A percentile compares a stretch with the other conserved stretches of the same genome.
Conservation (phyloP, 495 filamentous ascomycete species). For the Pseudomonodictys pantanalensis region DNA sequence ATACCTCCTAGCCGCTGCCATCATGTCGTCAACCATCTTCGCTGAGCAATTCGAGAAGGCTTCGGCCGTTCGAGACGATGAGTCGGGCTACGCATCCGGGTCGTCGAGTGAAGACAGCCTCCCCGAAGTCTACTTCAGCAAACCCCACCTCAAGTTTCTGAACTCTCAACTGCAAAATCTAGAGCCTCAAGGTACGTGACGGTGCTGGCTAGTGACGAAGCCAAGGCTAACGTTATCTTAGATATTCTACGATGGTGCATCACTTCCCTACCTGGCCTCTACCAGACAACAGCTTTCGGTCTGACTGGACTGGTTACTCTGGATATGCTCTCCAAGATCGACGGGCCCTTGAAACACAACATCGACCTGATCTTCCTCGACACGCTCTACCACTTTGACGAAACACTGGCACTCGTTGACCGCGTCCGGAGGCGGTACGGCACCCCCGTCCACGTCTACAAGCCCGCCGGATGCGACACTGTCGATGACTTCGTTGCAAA, state of each 20-base stretch:
- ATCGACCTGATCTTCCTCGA: conserved; percentile 96
- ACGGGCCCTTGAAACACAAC: conserved; percentile 54
- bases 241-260: conserved; percentile 92
- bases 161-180: conserved; percentile 84
- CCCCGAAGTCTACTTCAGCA: conserved; percentile 80
- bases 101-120: conserved; percentile 61
- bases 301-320: conserved; percentile 89
- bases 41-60: conserved; percentile 11
- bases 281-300: conserved; percentile 96
- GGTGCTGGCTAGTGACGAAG: background rate
- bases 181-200: conserved; percentile 61
- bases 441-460: conserved; percentile 81
- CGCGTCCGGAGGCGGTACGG: conserved; percentile 71
- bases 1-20: background rate
- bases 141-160: conserved; percentile 81
- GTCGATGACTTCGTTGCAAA: conserved; percentile 72
- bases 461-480: conserved; percentile 68
- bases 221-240: conserved; percentile 33
- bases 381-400: conserved; percentile 91
- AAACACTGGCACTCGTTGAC: conserved; percentile 81
- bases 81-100: conserved; percentile 88
- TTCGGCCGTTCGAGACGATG: conserved; percentile 37
- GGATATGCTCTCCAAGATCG: conserved; percentile 83
- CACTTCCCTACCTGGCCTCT: conserved; percentile 83
- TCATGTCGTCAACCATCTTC: conserved; percentile 21